Percentiles rank a stretch among this genome's conserved stretches.
These are phyloP conservation scores for Microcyclosporella mali DNA, from an alignment of 2,329 filamentous ascomycete species.

Conservation along the genomic window DNA sequence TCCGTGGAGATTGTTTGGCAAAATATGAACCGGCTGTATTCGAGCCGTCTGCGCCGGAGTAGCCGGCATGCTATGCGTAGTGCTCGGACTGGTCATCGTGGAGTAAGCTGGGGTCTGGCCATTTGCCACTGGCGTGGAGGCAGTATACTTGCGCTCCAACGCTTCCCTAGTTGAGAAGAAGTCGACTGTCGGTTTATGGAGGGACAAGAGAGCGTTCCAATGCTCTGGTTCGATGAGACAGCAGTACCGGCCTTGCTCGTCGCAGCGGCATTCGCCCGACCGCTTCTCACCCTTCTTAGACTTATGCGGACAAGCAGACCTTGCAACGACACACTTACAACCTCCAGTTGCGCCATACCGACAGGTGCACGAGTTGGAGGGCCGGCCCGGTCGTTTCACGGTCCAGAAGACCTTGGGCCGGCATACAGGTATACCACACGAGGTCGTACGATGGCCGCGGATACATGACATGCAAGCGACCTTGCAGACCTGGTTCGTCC, in stretches of 20 bases:
- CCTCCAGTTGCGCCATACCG: conserved; percentile 27
- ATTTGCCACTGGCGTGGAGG: conserved; percentile 1
- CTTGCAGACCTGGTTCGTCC: conserved; percentile 29
- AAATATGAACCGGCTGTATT: conserved; percentile 9
- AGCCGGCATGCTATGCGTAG: conserved; percentile 11
- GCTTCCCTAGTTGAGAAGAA: conserved; percentile 26
- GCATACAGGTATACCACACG: conserved; percentile 32
- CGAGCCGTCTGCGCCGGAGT: conserved; percentile 11
- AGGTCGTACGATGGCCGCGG: conserved; percentile 31
- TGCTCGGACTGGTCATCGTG: conserved; percentile 9
- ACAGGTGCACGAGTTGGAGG: conserved; percentile 31
- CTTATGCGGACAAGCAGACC: conserved; percentile 30
- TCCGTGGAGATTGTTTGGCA: conserved; percentile 12
- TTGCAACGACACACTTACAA: conserved; percentile 31
- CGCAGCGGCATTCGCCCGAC: conserved; percentile 29
- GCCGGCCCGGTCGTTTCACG: conserved; percentile 31
- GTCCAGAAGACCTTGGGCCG: conserved; percentile 33
- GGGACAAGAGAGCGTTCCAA: conserved; percentile 25
- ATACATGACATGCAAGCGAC: conserved; percentile 34
- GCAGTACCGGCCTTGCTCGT: conserved; percentile 31
- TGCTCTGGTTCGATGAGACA: conserved; percentile 29
- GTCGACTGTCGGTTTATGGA: conserved; percentile 26
- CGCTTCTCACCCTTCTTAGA: conserved; percentile 32
- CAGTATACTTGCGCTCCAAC: conserved; percentile 20
- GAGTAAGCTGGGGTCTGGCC: conserved; percentile 15